Base-by-base conservation (phyloP, 2,329 filamentous ascomycete species). In the Colletotrichum filicis region DNA sequence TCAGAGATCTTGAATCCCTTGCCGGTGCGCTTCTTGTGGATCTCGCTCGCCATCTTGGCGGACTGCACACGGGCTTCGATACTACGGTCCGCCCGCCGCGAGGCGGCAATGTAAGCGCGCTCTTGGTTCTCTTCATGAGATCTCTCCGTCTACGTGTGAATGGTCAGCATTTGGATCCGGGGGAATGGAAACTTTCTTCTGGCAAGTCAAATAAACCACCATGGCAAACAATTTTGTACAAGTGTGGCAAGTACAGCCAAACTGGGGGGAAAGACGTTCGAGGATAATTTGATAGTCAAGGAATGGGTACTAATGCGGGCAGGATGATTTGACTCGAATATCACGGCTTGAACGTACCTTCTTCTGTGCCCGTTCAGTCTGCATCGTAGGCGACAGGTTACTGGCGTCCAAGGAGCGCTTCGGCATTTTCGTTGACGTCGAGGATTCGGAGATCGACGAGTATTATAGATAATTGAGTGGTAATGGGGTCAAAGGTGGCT, bases 41-140 rank as follows among this genome's bases (percentile, higher is more conserved):
- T 94, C 78, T 95, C 92, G n/a, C 95, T 98, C 6, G 95, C 95
- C 82, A 94, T 91, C 64, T 91, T 89, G 16, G 96, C 95, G 3
- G 95, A 98, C 80, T 97, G 94, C 22, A 98, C 89, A 30, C 95
- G 91, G 16, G 95, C 95, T 82, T 98, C 95, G 19, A 98, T 85
- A 79, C 93, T 96, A 66, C 95, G 91, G 79, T 98, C 96, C 77
- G 93, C 93, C 75, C 96, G 89, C 76, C 95, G 88, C 6, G 96
- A 98, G 4, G 95, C 95, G 14, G 95, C 95, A 77, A 98, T 97
- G 80, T 97, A 98, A 26, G 95, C 95, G 79, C 95, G 89, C 82
- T 96, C 94, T 79, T 95, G 92, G 77, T 96, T 95, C 82, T 95
- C 93, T 77, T 94, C 92, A 75, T 95, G 93, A 2, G 92, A 94